Base-by-base conservation (phyloP, 2,329 filamentous ascomycete species). In the Cladophialophora exuberans region DNA sequence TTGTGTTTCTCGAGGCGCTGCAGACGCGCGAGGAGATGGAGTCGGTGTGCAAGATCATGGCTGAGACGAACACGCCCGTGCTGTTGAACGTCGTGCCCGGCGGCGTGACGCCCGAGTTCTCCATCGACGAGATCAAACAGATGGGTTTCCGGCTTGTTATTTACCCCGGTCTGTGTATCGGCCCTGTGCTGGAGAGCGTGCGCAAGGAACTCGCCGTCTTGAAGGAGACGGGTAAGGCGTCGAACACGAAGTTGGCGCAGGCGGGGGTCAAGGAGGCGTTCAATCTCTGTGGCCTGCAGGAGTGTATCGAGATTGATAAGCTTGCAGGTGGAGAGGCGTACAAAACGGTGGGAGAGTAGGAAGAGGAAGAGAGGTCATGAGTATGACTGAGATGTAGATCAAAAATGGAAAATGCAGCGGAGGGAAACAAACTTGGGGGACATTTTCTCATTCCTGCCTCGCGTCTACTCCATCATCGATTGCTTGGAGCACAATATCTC, bases 41-140 rank as follows among this genome's bases (percentile, higher is more conserved):
- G 13, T 65, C 67, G 52, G 66, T 66, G 6, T 67, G 73, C 6
- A 47, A 64, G 35, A 71, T 73, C 38, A 65, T 76, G 51, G 68
- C 66, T 11, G 66, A 66, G n/a, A n/a, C n/a, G n/a, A n/a, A n/a
- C n/a, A 72, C 70, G 66, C 73, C 73, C 9, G 60, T 75, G 60
- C 47, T 77, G 41, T 57, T 76, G 53, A 77, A 77, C 57, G 74
- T 74, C 66, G 75, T 77, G 10, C 72, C 75, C 58, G 70, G 74
- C 52, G 74, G 73, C 11, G 65, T 69, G 5, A 75, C 71, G 26
- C 73, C 74, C n/a, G 65, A 66, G 13, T 67, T 73, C 18, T 67
- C 72, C 13, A 67, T 69, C 6, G 60, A 65, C 13, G 72, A 76
- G 54, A 72, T 73, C 4, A 56, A 63, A 30, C 65, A 73, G 58